These are phyloP conservation scores for Pichia sp. DNA, from an alignment of 1,139 yeast genomes.

Conservation along the genomic window DNA sequence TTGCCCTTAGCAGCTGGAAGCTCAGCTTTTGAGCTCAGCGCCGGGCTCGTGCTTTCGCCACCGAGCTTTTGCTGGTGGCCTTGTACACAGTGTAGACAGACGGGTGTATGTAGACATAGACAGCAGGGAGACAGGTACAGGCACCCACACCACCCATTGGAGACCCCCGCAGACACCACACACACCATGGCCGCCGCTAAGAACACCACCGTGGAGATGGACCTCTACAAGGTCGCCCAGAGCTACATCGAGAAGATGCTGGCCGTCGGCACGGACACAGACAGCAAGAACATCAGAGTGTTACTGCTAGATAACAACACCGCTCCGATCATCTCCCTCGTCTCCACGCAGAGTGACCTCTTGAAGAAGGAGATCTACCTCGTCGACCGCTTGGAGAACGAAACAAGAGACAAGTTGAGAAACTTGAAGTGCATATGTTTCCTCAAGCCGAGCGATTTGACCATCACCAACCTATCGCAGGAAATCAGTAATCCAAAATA, in stretches of 20 bases:
- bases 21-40: too few species aligned
- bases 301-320: conserved; percentile 78
- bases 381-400: conserved; percentile 68
- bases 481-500: conserved; percentile 83
- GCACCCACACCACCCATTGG: too few species aligned
- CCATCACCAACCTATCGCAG: conserved; percentile 51
- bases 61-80: too few species aligned
- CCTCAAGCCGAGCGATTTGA: conserved; percentile 53
- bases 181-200: background rate
- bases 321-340: conserved; percentile 78
- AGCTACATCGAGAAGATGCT: conserved; percentile 49
- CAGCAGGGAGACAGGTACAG: too few species aligned
- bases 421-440: conserved; percentile 83
- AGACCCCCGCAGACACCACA: too few species aligned
- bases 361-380: conserved; percentile 79
- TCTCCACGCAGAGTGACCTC: conserved; percentile 83
- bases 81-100: too few species aligned
- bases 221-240: conserved; percentile 50
- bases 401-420: conserved; percentile 70
- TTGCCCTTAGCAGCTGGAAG: too few species aligned
- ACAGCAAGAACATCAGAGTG: conserved; percentile 48
- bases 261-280: conserved; percentile 23
- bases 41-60: too few species aligned
- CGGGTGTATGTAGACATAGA: too few species aligned
- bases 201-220: conserved; percentile 37